phyloP scores from a whole-genome alignment of 2,329 filamentous ascomycete species.

The Scedosporium apiospermum region DNA sequence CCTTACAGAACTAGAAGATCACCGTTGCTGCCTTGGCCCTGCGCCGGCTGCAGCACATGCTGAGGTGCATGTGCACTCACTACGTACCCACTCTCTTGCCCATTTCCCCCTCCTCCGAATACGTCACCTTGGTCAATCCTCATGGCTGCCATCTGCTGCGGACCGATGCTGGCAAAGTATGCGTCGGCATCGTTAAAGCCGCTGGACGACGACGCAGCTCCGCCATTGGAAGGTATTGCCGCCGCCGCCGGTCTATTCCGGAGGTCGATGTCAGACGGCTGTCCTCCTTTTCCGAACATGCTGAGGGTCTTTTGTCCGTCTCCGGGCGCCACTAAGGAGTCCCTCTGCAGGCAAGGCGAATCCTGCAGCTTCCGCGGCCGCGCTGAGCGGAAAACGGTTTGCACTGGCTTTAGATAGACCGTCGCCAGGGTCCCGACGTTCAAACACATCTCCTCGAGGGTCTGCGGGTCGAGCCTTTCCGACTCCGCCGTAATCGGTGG shows the following conservation, averaged over 20 bases:
- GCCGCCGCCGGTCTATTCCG: constrained; percentile 28
- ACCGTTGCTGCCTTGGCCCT: constrained; percentile 55
- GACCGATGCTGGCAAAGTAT: constrained; percentile 76
- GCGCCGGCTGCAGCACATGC: constrained; percentile 61
- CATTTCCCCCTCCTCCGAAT: constrained; percentile 49
- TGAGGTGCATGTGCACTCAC: constrained; percentile 77
- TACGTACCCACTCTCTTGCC: constrained; percentile 48
- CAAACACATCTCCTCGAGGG: constrained; percentile 93
- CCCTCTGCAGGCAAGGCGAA: constrained; percentile 75
- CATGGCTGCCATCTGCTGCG: constrained; percentile 64
- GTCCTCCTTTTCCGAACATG: constrained; percentile 42
- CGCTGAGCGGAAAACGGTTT: constrained; percentile 89
- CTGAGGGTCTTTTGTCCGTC: constrained; percentile 53
- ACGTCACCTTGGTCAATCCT: constrained; percentile 55
- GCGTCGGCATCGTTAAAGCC: constrained; percentile 80
- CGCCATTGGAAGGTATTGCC: neutral
- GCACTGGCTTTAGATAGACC: constrained; percentile 94
- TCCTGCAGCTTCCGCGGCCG: constrained; percentile 70
- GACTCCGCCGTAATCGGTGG: constrained; percentile 93
- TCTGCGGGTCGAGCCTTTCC: constrained; percentile 83
- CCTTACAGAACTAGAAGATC: constrained; percentile 59
- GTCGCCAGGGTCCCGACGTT: constrained; percentile 94
- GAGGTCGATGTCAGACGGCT: constrained; percentile 31
- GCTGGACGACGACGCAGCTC: constrained; percentile 29
- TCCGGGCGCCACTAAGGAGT: constrained; percentile 42